phyloP scores from a whole-genome alignment of 2,329 filamentous ascomycete species.

The Sporothrix luriei region DNA sequence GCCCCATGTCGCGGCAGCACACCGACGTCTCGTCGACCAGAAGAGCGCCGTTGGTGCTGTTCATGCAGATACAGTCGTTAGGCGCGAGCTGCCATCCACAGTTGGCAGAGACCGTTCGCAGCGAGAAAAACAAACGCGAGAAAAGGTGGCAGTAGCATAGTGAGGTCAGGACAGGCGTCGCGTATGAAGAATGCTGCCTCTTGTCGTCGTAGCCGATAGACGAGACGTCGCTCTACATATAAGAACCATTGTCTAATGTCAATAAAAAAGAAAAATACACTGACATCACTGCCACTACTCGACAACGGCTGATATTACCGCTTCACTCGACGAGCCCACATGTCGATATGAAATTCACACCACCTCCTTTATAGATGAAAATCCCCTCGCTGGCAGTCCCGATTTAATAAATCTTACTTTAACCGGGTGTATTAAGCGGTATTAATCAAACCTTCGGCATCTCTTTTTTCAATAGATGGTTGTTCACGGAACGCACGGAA shows the following conservation, averaged over 20 bases:
- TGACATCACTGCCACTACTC: background rate
- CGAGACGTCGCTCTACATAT: background rate
- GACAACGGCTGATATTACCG: background rate
- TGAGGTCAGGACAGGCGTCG: too few species aligned
- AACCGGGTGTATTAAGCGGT: background rate
- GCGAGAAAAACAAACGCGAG: background rate
- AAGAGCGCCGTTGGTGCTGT: conserved; percentile 27
- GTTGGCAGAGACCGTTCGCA: conserved; percentile 12
- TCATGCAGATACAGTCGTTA: conserved; percentile 34
- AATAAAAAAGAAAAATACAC: background rate
- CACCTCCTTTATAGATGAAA: background rate
- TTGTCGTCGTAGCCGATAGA: too few species aligned
- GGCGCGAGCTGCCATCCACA: conserved; percentile 31
- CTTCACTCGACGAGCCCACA: background rate
- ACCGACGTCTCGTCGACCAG: conserved; percentile 27
- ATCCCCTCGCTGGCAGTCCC: background rate
- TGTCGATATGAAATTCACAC: background rate
- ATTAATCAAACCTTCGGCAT: too few species aligned
- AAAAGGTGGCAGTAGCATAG: background rate
- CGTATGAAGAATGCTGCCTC: too few species aligned
- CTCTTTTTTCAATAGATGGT: too few species aligned
- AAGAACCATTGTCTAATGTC: background rate
- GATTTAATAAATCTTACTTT: background rate
- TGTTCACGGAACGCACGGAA: too few species aligned
- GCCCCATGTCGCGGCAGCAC: conserved; percentile 21